phyloP scores from a whole-genome alignment of 116 monocot species.

The Iris pallida region DNA sequence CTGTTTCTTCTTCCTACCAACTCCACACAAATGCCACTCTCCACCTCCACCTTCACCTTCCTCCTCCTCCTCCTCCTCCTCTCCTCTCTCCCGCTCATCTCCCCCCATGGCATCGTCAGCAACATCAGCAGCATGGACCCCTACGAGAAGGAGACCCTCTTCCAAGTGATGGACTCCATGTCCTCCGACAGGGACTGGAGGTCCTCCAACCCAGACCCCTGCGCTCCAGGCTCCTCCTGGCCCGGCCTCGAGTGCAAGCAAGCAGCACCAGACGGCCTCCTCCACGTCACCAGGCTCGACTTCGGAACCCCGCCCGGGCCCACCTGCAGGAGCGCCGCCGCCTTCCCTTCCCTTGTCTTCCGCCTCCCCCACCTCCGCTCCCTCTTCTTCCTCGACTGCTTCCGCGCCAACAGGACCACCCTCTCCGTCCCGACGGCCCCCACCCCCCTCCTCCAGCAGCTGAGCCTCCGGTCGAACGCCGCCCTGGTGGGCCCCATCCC shows the following conservation, averaged over 20 bases:
- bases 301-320: constrained; percentile 31
- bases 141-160: constrained; percentile 30
- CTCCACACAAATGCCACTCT: neutral
- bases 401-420: constrained; percentile 35
- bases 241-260: constrained; percentile 30
- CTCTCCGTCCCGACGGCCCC: constrained; percentile 25
- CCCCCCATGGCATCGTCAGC: no score
- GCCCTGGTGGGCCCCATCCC: constrained; percentile 57
- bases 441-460: constrained; percentile 47
- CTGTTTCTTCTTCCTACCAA: neutral
- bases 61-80: neutral
- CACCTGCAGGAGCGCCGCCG: constrained; percentile 43
- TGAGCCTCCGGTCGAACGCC: constrained; percentile 68
- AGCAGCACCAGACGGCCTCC: constrained; percentile 3
- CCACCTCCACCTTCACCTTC: neutral
- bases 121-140: neutral
- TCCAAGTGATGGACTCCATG: constrained; percentile 30
- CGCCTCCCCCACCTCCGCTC: constrained; percentile 62
- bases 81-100: neutral
- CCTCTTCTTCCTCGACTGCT: constrained; percentile 74
- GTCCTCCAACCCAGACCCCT: constrained; percentile 30
- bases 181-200: constrained; percentile 41
- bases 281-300: constrained; percentile 36
- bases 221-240: constrained; percentile 28
- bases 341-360: constrained; percentile 64